Evolutionary conservation across 768 basidiomycete genomes (phyloP).

Genomic region (Rhizopogon rudus): DNA sequence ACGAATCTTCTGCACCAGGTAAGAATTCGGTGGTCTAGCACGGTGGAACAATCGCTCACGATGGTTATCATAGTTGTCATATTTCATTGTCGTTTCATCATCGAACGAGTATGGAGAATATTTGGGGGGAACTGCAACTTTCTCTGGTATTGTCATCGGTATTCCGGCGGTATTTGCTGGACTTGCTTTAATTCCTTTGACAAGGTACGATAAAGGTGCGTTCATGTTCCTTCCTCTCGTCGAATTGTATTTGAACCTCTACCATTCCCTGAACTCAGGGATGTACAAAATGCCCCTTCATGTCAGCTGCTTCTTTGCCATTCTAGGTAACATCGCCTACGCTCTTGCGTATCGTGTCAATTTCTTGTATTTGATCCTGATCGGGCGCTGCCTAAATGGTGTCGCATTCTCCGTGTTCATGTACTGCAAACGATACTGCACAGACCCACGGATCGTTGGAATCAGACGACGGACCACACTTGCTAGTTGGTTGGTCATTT

Average conservation of each 20-base stretch:
- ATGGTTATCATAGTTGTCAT: constrained; percentile 42
- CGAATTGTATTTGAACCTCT: neutral
- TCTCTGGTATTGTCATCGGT: constrained; percentile 62
- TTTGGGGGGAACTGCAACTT: constrained; percentile 64
- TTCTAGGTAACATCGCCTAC: constrained; percentile 57
- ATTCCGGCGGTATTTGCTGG: constrained; percentile 64
- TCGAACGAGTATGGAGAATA: constrained; percentile 57
- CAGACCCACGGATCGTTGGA: constrained; percentile 64
- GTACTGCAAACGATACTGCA: constrained; percentile 67
- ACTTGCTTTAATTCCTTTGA: constrained; percentile 50
- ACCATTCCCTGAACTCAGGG: constrained; percentile 32
- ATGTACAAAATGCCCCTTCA: constrained; percentile 50
- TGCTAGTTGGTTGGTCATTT: constrained; percentile 57
- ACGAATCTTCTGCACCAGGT: constrained; percentile 46
- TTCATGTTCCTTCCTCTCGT: neutral
- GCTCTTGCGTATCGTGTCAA: constrained; percentile 54
- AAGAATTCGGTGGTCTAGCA: neutral
- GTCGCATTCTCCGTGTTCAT: constrained; percentile 59
- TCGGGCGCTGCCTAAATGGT: constrained; percentile 63
- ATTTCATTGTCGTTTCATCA: constrained; percentile 68
- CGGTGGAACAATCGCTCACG: neutral
- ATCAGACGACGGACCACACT: constrained; percentile 58
- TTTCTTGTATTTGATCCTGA: constrained; percentile 64
- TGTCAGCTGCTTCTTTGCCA: constrained; percentile 45
- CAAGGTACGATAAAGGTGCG: constrained; percentile 53